Evolutionary conservation across 257 asterid species (phyloP), one percentile per base, ranked within the genome.

Genomic region (Orobanche coerulescens): DNA sequence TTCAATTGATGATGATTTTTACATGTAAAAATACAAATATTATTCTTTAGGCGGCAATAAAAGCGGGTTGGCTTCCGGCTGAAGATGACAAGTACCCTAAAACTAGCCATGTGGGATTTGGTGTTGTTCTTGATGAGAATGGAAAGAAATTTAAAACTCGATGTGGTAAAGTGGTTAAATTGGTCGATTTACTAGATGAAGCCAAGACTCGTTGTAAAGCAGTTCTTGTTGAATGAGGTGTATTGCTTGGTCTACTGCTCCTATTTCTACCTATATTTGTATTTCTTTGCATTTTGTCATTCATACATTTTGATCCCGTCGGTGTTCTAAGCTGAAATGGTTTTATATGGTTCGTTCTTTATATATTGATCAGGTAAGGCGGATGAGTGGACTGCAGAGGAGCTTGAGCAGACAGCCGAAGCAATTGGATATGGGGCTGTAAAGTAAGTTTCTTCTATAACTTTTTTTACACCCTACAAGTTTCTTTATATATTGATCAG

Each of bases 381-480:
- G 42, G 63, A 61, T 24, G 79, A 79, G 37, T 84, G 88, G 88
- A 75, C 93, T 4, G 74, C 54, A 3, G 86, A 81, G 64, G 93
- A 81, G 77, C 82, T 84, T 36, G 93, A 84, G 47, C 60, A 67
- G 70, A 81, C 82, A 68, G 93, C 93, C 20, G 93, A 81, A 68
- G 93, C 88, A 19, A 72, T 84, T 40, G 93, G 93, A 73, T 84
- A 84, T 58, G 86, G 93, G 30, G 93, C 88, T 73, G 81, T 84
- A 22, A 79, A 84, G 93, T 81, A 67, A 64, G 79, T 59, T 48
- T 55, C 56, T 47, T 28, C n/a, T n/a, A n/a, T n/a, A n/a, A n/a
- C n/a, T n/a, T n/a, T n/a, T n/a, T n/a, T n/a, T n/a, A n/a, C n/a
- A n/a, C n/a, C n/a, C n/a, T n/a, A n/a, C n/a, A n/a, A n/a, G n/a